A percentile compares a stretch with the other conserved stretches of the same genome.
Conservation (phyloP, 2,329 filamentous ascomycete species). For the Akanthomyces muscarius region DNA sequence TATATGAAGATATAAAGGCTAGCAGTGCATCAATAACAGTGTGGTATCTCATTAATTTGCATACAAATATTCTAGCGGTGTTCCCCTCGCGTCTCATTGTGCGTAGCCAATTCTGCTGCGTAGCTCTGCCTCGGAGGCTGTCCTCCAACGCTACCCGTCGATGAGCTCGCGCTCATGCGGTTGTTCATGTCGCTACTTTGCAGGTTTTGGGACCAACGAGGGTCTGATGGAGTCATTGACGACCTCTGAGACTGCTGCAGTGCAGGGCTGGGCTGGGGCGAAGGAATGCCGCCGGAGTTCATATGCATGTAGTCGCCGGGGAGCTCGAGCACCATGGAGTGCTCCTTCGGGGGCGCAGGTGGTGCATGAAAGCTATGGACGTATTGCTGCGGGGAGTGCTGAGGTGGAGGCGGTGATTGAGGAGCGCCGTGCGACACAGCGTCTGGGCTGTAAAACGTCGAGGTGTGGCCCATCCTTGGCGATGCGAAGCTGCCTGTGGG, state of each 20-base stretch:
- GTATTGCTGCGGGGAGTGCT: constrained; percentile 1
- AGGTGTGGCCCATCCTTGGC: constrained; percentile 6
- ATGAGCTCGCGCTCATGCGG: constrained; percentile 19
- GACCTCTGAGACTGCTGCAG: constrained; percentile 31
- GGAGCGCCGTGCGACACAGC: background rate
- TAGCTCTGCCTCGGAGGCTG: constrained; percentile 38
- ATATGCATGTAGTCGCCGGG: constrained; percentile 27
- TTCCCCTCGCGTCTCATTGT: constrained; percentile 46
- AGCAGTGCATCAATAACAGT: background rate
- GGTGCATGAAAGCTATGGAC: background rate
- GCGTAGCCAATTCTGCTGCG: constrained; percentile 42
- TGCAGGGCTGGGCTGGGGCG: constrained; percentile 10
- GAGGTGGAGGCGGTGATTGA: background rate
- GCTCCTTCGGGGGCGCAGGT: background rate
- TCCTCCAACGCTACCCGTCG: constrained; percentile 27
- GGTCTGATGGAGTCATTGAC: constrained; percentile 31
- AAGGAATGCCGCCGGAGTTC: background rate
- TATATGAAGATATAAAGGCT: background rate
- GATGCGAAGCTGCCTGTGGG: constrained; percentile 1
- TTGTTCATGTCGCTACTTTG: constrained; percentile 17
- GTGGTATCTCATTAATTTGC: background rate
- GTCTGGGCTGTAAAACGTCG: constrained; percentile 4
- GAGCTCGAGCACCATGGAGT: constrained; percentile 17
- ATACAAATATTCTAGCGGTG: constrained; percentile 22
- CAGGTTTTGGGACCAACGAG: constrained; percentile 1